A percentile compares a stretch with the other conserved stretches of the same genome.
phyloP scores from a whole-genome alignment of 148 eudicot species.

The Silene latifolia region DNA sequence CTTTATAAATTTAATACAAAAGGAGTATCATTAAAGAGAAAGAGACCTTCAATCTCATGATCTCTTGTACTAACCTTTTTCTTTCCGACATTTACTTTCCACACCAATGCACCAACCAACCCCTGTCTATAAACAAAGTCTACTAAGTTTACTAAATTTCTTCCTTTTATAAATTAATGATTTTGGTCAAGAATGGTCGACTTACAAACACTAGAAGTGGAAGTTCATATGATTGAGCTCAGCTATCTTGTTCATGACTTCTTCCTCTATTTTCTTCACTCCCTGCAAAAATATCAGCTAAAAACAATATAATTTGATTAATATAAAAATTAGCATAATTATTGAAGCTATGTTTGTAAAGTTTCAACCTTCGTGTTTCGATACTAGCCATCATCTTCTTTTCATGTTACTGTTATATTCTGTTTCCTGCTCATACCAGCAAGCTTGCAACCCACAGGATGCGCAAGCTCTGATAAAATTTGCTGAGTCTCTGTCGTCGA shows the following conservation, averaged over 20 bases:
- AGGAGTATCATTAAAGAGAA: slow-evolving; percentile 13
- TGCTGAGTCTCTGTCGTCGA: slow-evolving; percentile 22
- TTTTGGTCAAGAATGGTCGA: slow-evolving; percentile 29
- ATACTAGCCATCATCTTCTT: slow-evolving; percentile 2
- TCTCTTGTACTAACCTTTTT: slow-evolving; percentile 9
- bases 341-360: slow-evolving; percentile 5
- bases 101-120: slow-evolving; percentile 17
- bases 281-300: slow-evolving; percentile 17
- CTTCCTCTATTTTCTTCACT: slow-evolving; percentile 23
- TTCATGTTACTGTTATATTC: slow-evolving; percentile 18
- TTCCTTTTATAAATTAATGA: background rate
- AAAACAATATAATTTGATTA: background rate
- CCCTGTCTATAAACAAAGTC: slow-evolving; percentile 26
- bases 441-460: slow-evolving; percentile 46
- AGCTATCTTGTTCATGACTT: slow-evolving; percentile 43
- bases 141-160: slow-evolving; percentile 9
- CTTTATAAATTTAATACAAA: background rate
- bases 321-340: background rate
- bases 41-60: slow-evolving; percentile 10
- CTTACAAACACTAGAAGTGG: slow-evolving; percentile 33
- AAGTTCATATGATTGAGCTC: slow-evolving; percentile 46
- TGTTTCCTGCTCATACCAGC: slow-evolving; percentile 29
- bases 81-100: slow-evolving; percentile 21
- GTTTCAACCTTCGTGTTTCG: background rate
- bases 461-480: slow-evolving; percentile 45